Evolutionary conservation across 2,329 filamentous ascomycete species (phyloP).

Genomic region (Botrytis sinoallii): DNA sequence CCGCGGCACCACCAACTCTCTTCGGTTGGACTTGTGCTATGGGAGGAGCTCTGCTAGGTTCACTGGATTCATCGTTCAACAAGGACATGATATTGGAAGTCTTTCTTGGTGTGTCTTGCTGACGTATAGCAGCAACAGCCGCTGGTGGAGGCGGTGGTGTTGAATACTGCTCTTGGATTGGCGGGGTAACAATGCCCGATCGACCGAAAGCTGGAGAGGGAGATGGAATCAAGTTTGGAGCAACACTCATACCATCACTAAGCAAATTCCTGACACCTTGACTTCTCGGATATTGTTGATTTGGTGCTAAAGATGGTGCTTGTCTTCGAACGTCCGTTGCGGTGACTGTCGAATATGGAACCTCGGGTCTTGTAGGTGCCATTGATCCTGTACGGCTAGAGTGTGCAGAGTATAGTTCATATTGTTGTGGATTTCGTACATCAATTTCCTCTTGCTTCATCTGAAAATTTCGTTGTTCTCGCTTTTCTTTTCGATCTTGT

Average conservation of each 20-base stretch:
- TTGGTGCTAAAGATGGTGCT: constrained; percentile 27
- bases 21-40: constrained; percentile 32
- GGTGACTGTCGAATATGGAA: constrained; percentile 17
- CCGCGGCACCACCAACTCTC: constrained; percentile 21
- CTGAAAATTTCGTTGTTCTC: constrained; percentile 30
- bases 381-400: constrained; percentile 26
- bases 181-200: constrained; percentile 32
- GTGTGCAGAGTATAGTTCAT: constrained; percentile 33
- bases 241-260: constrained; percentile 27
- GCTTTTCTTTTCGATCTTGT: constrained; percentile 21
- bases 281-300: constrained; percentile 28
- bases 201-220: constrained; percentile 31
- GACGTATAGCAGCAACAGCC: constrained; percentile 42
- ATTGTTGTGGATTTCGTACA: constrained; percentile 39
- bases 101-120: constrained; percentile 51
- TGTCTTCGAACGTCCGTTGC: constrained; percentile 22
- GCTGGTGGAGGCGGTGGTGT: constrained; percentile 31
- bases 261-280: constrained; percentile 30
- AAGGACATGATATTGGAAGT: constrained; percentile 62
- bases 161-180: constrained; percentile 31
- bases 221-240: constrained; percentile 30
- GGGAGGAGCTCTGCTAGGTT: constrained; percentile 37
- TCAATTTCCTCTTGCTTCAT: constrained; percentile 36
- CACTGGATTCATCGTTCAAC: constrained; percentile 53
- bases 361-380: constrained; percentile 30